phyloP scores from a whole-genome alignment of 345 rosid genomes.

The Bruguiera sexangula region DNA sequence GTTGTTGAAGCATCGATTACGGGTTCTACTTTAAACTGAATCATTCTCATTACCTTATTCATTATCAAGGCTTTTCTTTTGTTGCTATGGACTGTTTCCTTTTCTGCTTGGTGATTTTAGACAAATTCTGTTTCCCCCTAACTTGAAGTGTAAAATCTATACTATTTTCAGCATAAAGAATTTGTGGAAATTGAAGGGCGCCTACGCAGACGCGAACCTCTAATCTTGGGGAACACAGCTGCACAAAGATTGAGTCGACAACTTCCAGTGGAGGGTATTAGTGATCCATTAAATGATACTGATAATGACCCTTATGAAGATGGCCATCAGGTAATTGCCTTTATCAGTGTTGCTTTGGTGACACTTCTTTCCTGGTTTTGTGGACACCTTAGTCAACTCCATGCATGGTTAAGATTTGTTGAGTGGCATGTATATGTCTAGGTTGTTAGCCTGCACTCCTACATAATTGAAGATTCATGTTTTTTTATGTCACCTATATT shows the following conservation, averaged over 20 bases:
- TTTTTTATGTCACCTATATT: neutral
- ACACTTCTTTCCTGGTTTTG: slow-evolving; percentile 1
- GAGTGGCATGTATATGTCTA: neutral
- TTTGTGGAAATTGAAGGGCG: slow-evolving; percentile 92
- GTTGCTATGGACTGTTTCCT: neutral
- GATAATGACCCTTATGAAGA: slow-evolving; percentile 89
- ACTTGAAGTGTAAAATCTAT: slow-evolving; percentile 7
- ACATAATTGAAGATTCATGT: neutral
- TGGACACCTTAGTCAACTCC: neutral
- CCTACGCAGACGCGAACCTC: slow-evolving; percentile 72
- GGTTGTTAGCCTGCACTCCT: neutral
- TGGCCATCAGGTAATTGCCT: slow-evolving; percentile 57
- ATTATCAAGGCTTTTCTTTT: neutral
- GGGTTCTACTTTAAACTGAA: slow-evolving; percentile 40
- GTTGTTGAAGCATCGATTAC: slow-evolving; percentile 60
- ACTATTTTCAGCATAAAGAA: slow-evolving; percentile 78
- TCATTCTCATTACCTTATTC: neutral
- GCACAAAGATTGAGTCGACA: slow-evolving; percentile 76
- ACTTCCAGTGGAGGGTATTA: slow-evolving; percentile 76
- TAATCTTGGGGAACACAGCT: slow-evolving; percentile 74
- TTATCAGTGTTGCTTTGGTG: neutral
- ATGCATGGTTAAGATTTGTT: neutral
- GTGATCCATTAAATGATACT: slow-evolving; percentile 75
- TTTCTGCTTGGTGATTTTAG: slow-evolving; percentile 6
- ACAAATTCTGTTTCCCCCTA: neutral